Evolutionary conservation across 2,329 filamentous ascomycete genomes (phyloP).

Genomic region (Ceratocystis destructans): DNA sequence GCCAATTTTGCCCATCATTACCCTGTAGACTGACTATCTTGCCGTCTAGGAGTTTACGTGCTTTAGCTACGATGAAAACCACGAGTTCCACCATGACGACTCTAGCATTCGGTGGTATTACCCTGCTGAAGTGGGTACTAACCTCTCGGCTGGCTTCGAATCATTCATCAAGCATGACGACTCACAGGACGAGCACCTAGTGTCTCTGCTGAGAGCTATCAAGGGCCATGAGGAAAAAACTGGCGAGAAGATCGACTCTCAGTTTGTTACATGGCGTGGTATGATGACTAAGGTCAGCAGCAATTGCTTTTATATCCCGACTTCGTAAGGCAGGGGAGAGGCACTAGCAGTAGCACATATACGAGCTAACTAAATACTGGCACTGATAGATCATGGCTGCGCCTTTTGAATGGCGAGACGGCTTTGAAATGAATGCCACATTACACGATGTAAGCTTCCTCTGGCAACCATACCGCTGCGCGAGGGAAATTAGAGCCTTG

Average conservation of each 20-base stretch:
- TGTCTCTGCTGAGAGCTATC: slow-evolving; percentile 67
- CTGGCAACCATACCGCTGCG: too few relatives aligned
- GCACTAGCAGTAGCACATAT: neutral
- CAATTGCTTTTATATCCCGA: neutral
- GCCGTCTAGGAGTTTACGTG: slow-evolving; percentile 62
- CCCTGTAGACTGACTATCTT: neutral
- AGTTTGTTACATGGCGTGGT: slow-evolving; percentile 85
- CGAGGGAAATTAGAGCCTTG: neutral
- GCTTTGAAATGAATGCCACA: slow-evolving; percentile 94
- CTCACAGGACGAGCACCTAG: slow-evolving; percentile 70
- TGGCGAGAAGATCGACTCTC: slow-evolving; percentile 54
- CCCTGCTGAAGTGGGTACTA: slow-evolving; percentile 53
- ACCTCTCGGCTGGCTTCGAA: slow-evolving; percentile 70
- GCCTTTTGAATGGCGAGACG: slow-evolving; percentile 69
- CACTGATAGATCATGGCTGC: slow-evolving; percentile 60
- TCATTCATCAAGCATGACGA: slow-evolving; percentile 74
- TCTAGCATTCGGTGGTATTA: slow-evolving; percentile 83
- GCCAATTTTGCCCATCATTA: too few relatives aligned
- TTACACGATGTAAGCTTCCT: slow-evolving; percentile 55
- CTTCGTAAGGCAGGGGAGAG: neutral
- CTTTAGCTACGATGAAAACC: slow-evolving; percentile 85
- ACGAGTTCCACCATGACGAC: slow-evolving; percentile 60
- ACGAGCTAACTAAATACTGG: slow-evolving; percentile 13
- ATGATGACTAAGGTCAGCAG: slow-evolving; percentile 85
- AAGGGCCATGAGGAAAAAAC: slow-evolving; percentile 56